phyloP scores from a whole-genome alignment of 1,284 basidiomycete genomes.

The Vanrija pseudolonga region DNA sequence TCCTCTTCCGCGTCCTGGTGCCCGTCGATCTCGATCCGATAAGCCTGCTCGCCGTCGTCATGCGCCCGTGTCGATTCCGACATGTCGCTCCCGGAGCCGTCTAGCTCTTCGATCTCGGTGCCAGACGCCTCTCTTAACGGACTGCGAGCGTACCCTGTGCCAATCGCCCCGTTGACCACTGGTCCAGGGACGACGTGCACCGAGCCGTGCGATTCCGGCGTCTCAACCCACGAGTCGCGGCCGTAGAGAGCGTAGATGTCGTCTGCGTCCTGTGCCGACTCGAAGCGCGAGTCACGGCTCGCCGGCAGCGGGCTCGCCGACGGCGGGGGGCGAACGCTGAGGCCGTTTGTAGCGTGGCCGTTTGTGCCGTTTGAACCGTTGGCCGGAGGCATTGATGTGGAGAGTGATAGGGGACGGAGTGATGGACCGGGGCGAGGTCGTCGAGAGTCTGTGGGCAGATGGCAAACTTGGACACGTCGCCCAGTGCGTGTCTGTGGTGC shows the following conservation, averaged over 20 bases:
- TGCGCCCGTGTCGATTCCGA: background rate
- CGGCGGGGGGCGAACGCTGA: no score
- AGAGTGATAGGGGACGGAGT: no score
- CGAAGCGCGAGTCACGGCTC: conserved; percentile 17
- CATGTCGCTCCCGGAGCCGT: background rate
- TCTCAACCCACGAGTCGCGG: conserved; percentile 15
- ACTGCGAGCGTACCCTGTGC: conserved; percentile 7
- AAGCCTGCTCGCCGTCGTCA: background rate
- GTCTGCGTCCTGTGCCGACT: conserved; percentile 22
- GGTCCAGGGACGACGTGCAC: conserved; percentile 1
- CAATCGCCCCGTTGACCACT: background rate
- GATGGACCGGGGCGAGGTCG: no score
- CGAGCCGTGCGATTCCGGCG: conserved; percentile 25
- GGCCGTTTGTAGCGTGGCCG: no score
- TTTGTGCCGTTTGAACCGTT: no score
- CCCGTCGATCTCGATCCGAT: background rate
- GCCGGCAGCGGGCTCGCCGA: no score
- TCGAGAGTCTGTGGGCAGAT: no score
- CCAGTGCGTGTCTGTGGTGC: no score
- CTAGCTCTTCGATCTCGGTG: background rate
- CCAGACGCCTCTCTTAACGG: background rate
- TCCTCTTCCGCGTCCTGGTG: background rate
- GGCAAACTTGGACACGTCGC: no score
- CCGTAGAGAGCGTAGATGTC: conserved; percentile 33
- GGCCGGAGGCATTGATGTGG: no score